Base-by-base conservation (phyloP, 371 early-diverging fungal genomes). In the Haplosporangium sp. region DNA sequence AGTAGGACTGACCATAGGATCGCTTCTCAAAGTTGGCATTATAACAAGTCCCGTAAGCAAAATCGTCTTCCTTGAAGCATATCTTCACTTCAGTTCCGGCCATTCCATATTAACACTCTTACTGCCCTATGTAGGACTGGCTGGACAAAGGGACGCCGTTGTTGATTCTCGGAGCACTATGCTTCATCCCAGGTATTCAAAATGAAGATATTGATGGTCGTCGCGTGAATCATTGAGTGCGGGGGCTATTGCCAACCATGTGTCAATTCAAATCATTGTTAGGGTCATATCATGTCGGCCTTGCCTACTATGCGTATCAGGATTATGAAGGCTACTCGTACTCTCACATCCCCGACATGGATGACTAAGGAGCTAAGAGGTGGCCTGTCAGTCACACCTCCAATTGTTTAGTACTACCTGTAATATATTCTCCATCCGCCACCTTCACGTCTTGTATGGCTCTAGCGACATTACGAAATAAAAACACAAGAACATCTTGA, bases 111-210 rank as follows among this genome's bases (percentile, higher is more conserved):
- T 59, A 38, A 36, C 20, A 10, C 36, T 14, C 2, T 52, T 43
- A 0, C 42, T 13, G 29, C 12, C n/a, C n/a, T 45, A 12, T 62
- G 12, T 68, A 83, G 84, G 81, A 73, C 21, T 90, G 89, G 89
- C 59, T 86, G 11, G 84, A 84, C 64, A 84, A 87, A 72, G 91
- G 89, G 46, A 87, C 86, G 48, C 85, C 88, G 9, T 84, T 85
- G 20, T 52, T 85, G 36, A 71, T 85, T 18, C 72, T 85, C 23
- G 85, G 85, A 13, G 55, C 80, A 14, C 62, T 85, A 37, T 81
- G 83, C 80, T 85, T 85, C 74, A 88, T 90, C 47, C 91, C 91
- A 58, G 84, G 84, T 81, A 67, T 40, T 61, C 40, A 29, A 29
- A 29, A 29, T 29, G 29, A 29, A 29, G 4, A 2, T 29, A 4